Base-by-base conservation (phyloP, 306 rosid species). In the Quillaja saponaria region DNA sequence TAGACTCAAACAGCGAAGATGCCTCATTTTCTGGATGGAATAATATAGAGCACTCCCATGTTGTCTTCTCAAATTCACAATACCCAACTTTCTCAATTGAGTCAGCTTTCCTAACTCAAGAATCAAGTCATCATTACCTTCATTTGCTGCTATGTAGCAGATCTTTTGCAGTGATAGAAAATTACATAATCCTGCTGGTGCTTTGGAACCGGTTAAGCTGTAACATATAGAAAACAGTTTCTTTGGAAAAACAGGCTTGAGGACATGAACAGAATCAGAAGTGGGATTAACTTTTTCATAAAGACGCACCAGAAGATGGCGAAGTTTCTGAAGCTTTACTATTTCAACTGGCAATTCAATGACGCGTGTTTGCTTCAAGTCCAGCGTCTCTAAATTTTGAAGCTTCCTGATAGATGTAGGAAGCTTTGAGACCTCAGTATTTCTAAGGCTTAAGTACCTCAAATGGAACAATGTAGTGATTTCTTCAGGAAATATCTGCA, bases 111-210 rank as follows among this genome's bases (percentile, higher is more conserved):
- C 85, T 1, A 81, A 17, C 46, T 66, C 80, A 28, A 6, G 11
- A 25, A 80, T 18, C 10, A 70, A 4, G 17, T 28, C 31, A n/a
- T n/a, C n/a, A 55, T 50, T 12, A 10, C 49, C 63, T 10, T 13
- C 37, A 16, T 66, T 48, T 31, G 52, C 82, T 37, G 72, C 82
- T 19, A 76, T 31, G 19, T 49, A 39, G 57, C 71, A 58, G 9
- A 76, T 74, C 79, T 76, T 80, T 51, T 72, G 81, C 31, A 80
- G 64, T 4, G 40, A 72, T 13, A 13, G 49, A 18, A 80, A 66
- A 18, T 33, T 10, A 21, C 76, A 72, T 8, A 80, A 58, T 19
- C 73, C 58, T 16, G 61, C 19, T 45, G 61, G 48, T 13, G 67
- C 57, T 42, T 64, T 72, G 8, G 72, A 76, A 44, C 79, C 82